Evolutionary conservation across 768 basidiomycete species (phyloP).

Genomic region (Amanita polypyramis): DNA sequence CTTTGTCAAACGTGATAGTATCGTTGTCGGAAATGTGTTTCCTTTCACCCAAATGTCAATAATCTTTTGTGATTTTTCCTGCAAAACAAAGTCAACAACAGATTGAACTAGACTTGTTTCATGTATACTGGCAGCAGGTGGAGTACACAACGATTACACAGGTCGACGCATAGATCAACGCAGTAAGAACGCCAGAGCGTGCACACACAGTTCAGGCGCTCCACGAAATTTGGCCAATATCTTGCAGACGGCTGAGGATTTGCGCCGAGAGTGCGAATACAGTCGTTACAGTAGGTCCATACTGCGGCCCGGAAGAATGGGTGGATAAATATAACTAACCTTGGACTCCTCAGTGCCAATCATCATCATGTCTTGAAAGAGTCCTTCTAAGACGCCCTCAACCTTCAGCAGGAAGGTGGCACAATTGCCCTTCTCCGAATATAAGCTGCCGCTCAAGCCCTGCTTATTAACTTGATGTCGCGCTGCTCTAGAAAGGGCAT

Average conservation of each 20-base stretch:
- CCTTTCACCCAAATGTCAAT: conserved; percentile 96
- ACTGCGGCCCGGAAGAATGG: background rate
- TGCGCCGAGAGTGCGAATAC: background rate
- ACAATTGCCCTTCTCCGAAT: conserved; percentile 51
- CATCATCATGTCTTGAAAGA: conserved; percentile 76
- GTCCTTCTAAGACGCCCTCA: conserved; percentile 81
- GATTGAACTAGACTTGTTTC: conserved; percentile 28
- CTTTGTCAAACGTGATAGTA: conserved; percentile 64
- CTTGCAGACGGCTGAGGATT: background rate
- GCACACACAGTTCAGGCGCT: background rate
- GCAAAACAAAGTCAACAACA: conserved; percentile 21
- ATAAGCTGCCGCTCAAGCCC: conserved; percentile 43
- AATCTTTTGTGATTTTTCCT: conserved; percentile 97
- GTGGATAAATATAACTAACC: conserved; percentile 47
- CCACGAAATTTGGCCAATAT: background rate
- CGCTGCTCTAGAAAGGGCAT: conserved; percentile 84
- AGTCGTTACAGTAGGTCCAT: background rate
- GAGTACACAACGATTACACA: background rate
- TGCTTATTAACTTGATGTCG: conserved; percentile 58
- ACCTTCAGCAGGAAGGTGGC: conserved; percentile 84
- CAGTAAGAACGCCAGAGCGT: background rate
- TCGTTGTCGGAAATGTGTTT: conserved; percentile 74
- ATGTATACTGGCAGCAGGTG: background rate
- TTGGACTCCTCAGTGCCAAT: conserved; percentile 62
- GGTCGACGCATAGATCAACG: too few species aligned